Base-by-base conservation (phyloP, 495 filamentous ascomycete species). In the Melanomma pulvis-pyrius region DNA sequence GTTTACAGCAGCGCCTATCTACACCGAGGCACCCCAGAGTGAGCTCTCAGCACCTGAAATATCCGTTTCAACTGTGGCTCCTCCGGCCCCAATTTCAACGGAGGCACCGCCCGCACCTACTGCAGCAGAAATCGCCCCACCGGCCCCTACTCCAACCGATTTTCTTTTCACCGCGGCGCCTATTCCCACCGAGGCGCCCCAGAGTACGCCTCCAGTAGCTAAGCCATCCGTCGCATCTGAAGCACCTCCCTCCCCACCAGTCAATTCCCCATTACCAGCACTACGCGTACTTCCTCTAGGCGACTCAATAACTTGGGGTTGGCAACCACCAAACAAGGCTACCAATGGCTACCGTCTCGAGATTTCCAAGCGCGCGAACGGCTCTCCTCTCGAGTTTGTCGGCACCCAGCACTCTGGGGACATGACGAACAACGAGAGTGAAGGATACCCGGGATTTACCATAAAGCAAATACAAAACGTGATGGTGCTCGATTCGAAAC, bases 211-310 rank as follows among this genome's bases (percentile, higher is more conserved):
- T 7, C n/a, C 39, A n/a, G n/a, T 44, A 17, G 2, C 17, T 17
- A 2, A 6, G 5, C 39, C 39, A 2, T 44, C 39, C 9, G 4
- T 15, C 39, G 9, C 39, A n/a, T 44, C 39, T 15, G 17, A 7
- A 34, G 30, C 30, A 4, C 30, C 30, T 34, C 30, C 26, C 21
- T 22, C 50, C 44, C 17, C 59, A 0, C 21, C 46, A 12, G 61
- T 34, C 19, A 44, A 24, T 34, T 25, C n/a, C 17, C 39, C 39
- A n/a, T 44, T 44, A 44, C 39, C 39, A 12, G 8, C 8, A 54
- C 59, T 68, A 21, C 65, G 57, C 41, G 57, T 68, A 12, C 65
- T 68, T n/a, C 65, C 51, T 19, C 65, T 68, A 26, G 65, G 65
- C 48, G 65, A 68, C 36, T 51, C 39, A 39, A 68, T 68, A 60